Percentiles rank a stretch among this genome's conserved stretches.
Evolutionary conservation across 805 yeast genomes (phyloP).

Genomic region (Teunomyces lycoperdinae): DNA sequence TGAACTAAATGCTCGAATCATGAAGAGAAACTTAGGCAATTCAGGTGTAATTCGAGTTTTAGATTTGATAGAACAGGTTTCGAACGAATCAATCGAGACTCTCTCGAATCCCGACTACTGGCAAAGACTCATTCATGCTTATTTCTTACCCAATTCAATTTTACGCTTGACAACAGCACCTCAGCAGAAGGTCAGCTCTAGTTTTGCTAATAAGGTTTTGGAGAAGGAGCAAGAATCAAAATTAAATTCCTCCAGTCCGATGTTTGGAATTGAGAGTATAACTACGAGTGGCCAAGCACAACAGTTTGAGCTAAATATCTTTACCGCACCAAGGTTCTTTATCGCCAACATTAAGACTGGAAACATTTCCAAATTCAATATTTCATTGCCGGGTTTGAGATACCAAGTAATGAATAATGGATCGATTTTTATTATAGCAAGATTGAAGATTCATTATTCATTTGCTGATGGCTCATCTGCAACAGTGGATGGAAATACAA

Average conservation of each 20-base stretch:
- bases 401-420: conserved; percentile 42
- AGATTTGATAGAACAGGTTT: conserved; percentile 38
- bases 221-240: conserved; percentile 5
- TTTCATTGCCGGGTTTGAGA: conserved; percentile 35
- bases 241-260: conserved; percentile 1
- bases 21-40: conserved; percentile 41
- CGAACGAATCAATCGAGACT: conserved; percentile 30
- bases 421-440: conserved; percentile 31
- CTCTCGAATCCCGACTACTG: conserved; percentile 33
- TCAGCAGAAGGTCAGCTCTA: conserved; percentile 1
- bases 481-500: conserved; percentile 57
- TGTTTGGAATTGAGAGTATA: conserved; percentile 5
- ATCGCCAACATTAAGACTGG: conserved; percentile 51
- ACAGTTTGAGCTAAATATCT: conserved; percentile 62
- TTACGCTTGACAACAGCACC: conserved; percentile 27
- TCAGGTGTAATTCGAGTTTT: conserved; percentile 39
- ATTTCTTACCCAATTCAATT: conserved; percentile 30
- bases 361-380: conserved; percentile 22
- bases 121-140: conserved; percentile 32
- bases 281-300: conserved; percentile 10
- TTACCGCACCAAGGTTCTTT: conserved; percentile 64
- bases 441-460: conserved; percentile 28
- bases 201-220: conserved; percentile 1
- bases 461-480: conserved; percentile 72
- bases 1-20: conserved; percentile 32